Base-by-base conservation (phyloP, 2,329 filamentous ascomycete genomes). In the Metarhizium album region DNA sequence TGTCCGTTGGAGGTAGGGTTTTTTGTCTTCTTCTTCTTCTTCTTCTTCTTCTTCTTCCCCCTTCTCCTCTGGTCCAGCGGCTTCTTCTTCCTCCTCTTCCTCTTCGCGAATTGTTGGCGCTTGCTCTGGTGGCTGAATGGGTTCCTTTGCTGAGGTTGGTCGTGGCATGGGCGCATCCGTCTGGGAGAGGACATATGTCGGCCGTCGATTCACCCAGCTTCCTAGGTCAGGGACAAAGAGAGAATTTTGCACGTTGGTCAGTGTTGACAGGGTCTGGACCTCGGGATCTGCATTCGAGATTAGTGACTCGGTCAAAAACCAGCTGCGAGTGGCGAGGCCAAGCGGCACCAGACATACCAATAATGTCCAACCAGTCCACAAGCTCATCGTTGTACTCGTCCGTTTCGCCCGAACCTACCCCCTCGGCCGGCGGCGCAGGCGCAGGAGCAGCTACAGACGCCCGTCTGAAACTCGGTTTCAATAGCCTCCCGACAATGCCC, bases 191-290 rank as follows among this genome's bases (percentile, higher is more conserved):
- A 80, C 80, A 64, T 93, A 95, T 0, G 87, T 90, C 1, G 88
- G 87, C 53, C 83, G 76, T 46, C 89, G 79, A 60, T 94, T 93
- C 47, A 94, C 59, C 58, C 81, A 82, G 52, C 75, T 72, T 40
- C 88, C 88, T n/a, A 94, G 73, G 56, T 90, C 84, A 0, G 89
- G 89, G 2, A 94, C 72, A 66, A 94, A 94, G 9, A 95, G 79
- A 0, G 88, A 93, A 64, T 95, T 95, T 61, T 94, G 88, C 20
- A 95, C 83, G 60, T 95, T 95, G 42, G 87, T 94, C 9, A 94
- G 76, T 14, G 87, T 91, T 0, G 87, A 88, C 3, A 95, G 71
- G 0, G 88, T 88, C 35, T 87, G 82, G 3, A 95, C 83, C 68
- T 94, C 87, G 42, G 88, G 87, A 59, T 94, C 88, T 90, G 56